phyloP scores from a whole-genome alignment of 2,329 filamentous ascomycete genomes.

The Cytospora paraplurivora region DNA sequence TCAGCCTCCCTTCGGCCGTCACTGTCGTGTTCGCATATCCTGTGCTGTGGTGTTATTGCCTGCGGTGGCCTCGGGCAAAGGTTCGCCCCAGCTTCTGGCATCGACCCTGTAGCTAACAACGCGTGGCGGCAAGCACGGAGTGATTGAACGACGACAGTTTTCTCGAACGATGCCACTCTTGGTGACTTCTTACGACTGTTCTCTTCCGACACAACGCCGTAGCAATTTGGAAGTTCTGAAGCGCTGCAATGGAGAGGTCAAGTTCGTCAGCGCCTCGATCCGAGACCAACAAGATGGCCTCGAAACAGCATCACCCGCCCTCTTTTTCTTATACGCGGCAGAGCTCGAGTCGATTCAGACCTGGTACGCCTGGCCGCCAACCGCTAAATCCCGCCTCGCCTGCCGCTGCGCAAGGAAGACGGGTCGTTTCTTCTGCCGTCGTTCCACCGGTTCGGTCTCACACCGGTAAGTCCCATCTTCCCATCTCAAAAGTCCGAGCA shows the following conservation, averaged over 20 bases:
- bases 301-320: not conserved
- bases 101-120: constrained; percentile 12
- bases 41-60: not conserved
- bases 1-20: not conserved
- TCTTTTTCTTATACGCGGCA: not conserved
- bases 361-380: not conserved
- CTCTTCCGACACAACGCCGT: not conserved
- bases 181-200: not conserved
- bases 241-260: not conserved
- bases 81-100: constrained; percentile 1
- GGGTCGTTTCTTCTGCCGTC: constrained; percentile 14
- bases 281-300: not conserved
- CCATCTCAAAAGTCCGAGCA: not conserved
- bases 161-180: constrained; percentile 1
- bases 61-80: not conserved
- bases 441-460: constrained; percentile 8
- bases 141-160: not conserved
- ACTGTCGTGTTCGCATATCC: too few relatives aligned
- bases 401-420: constrained; percentile 1
- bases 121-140: not conserved
- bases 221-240: not conserved
- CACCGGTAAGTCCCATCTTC: constrained; percentile 19
- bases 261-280: not conserved
- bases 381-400: constrained; percentile 1
- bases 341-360: not conserved